Base-by-base conservation (phyloP, 495 filamentous ascomycete genomes). In the Aspergillus saccharolyticus region DNA sequence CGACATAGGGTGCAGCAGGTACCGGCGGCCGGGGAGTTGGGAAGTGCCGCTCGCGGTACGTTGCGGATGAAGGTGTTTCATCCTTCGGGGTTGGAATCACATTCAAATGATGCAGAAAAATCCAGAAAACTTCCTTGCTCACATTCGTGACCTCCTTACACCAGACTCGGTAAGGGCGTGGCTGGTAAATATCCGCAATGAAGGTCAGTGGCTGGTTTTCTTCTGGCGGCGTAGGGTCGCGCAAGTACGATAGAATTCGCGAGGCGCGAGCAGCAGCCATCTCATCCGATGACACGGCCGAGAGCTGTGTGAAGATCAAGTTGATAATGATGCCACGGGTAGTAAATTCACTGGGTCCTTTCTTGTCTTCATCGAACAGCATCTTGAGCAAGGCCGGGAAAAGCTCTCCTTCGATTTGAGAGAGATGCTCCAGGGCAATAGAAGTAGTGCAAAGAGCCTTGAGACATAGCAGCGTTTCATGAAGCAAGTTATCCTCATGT, bases 121-220 rank as follows among this genome's bases (percentile, higher is more conserved):
- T 98, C 94, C 94, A 98, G 70, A 98, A 98, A 24, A 97, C 94
- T 69, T 98, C 94, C 71, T 97, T 97, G 33, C 90, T 96, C 45
- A 97, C 91, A 61, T 87, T 90, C 51, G 83, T 84, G 17, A 93
- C 84, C 69, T 98, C 94, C 70, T 90, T 93, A 74, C 85, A 89
- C 94, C 94, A 98, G 14, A 95, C 84, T 12, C 88, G 86, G 66
- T 96, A 98, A 0, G 94, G 94, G 0, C 94, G 83, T 25, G 89
- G 83, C 33, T 88, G 85, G 61, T 89, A 87, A 76, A 97, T 97
- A 42, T 90, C 85, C 20, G 89, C 78, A 30, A 98, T 92, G 73
- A 98, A 97, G 6, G 83, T 82, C 16, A 96, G 75, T 0, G 91
- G 89, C 58, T 86, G 83, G 54, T 84, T 82, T 18, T 84, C 82